These are phyloP conservation scores for Serpula lacrymans DNA, from an alignment of 768 basidiomycete genomes.

Conservation along the genomic window DNA sequence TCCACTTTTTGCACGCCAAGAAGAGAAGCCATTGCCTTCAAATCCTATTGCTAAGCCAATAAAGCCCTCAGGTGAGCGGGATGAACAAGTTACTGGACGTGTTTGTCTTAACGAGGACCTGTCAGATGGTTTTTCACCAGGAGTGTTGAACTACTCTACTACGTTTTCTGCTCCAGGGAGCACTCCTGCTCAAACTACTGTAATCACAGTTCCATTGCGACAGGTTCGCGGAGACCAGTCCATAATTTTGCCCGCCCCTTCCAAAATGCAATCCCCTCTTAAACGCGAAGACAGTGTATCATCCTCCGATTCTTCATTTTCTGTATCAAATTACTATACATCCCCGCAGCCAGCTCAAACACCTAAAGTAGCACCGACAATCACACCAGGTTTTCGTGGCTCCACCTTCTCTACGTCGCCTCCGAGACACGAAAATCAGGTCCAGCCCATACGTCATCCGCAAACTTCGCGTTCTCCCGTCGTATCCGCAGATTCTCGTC, in stretches of 20 bases:
- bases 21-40: too few relatives aligned
- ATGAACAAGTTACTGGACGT: too few relatives aligned
- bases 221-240: slow-evolving; percentile 3
- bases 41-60: too few relatives aligned
- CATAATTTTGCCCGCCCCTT: slow-evolving; percentile 3
- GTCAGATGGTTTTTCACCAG: too few relatives aligned
- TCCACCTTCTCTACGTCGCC: slow-evolving; percentile 23
- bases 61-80: too few relatives aligned
- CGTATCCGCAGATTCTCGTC: slow-evolving; percentile 17
- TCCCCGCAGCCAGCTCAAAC: not conserved
- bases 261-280: slow-evolving; percentile 14
- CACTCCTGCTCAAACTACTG: not conserved
- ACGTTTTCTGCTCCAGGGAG: too few relatives aligned
- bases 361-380: slow-evolving; percentile 18
- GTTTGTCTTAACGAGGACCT: too few relatives aligned
- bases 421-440: slow-evolving; percentile 30
- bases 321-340: not conserved
- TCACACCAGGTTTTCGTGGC: slow-evolving; percentile 13
- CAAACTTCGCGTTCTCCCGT: slow-evolving; percentile 27
- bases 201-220: slow-evolving; percentile 2
- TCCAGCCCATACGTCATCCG: too few relatives aligned
- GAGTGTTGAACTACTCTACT: too few relatives aligned
- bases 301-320: not conserved
- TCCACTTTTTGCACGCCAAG: too few relatives aligned
- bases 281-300: not conserved